phyloP scores from a whole-genome alignment of 2,329 filamentous ascomycete species.

The Sporothrix brasiliensis region DNA sequence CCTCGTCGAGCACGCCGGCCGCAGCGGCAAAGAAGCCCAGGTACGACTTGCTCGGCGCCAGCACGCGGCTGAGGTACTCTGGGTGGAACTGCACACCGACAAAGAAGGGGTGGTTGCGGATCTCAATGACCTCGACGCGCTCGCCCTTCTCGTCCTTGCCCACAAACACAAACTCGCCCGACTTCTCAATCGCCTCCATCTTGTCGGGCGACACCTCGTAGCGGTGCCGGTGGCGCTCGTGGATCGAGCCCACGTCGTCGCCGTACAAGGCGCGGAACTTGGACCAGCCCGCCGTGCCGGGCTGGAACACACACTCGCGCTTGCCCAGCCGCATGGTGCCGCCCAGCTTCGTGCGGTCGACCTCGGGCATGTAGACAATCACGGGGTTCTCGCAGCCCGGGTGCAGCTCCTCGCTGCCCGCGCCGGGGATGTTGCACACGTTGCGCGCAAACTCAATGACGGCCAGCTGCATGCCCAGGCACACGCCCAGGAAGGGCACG shows the following conservation, averaged over 20 bases:
- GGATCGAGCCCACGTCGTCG: conserved; percentile 49
- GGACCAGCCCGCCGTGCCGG: conserved; percentile 67
- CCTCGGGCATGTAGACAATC: conserved; percentile 91
- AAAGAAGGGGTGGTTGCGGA: conserved; percentile 76
- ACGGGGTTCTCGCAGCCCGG: conserved; percentile 65
- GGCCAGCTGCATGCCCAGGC: conserved; percentile 89
- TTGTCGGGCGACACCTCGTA: conserved; percentile 79
- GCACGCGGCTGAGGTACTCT: conserved; percentile 77
- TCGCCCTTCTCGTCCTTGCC: conserved; percentile 74
- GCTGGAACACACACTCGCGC: conserved; percentile 70
- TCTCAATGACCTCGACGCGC: conserved; percentile 76
- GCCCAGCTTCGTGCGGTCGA: conserved; percentile 63
- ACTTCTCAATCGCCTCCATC: conserved; percentile 62
- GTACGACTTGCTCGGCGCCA: conserved; percentile 74
- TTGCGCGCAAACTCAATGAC: conserved; percentile 86
- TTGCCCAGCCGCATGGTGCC: conserved; percentile 79
- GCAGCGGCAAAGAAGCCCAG: conserved; percentile 83
- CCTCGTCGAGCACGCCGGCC: conserved; percentile 63
- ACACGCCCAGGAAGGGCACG: conserved; percentile 84
- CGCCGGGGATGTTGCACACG: conserved; percentile 64
- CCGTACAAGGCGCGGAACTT: conserved; percentile 71
- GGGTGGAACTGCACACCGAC: conserved; percentile 82
- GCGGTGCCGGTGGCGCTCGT: conserved; percentile 75
- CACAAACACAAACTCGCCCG: conserved; percentile 66
- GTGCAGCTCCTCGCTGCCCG: conserved; percentile 60